Conservation (phyloP, 208 protist species). For the Crithidia brevicula region DNA sequence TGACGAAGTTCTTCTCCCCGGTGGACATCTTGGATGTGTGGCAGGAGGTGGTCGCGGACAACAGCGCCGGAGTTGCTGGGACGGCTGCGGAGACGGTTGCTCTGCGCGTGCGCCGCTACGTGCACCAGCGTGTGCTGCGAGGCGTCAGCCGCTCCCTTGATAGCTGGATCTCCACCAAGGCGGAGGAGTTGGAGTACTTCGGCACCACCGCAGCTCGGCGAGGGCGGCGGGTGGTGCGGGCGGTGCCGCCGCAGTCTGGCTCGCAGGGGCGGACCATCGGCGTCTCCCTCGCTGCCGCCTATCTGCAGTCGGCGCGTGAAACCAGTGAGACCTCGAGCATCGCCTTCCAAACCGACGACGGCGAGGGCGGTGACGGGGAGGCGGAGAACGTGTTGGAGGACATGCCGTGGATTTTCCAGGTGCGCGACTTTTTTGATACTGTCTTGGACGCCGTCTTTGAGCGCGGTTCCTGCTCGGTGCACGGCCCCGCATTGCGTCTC, state of each 20-base stretch:
- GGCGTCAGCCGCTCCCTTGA: constrained; percentile 58
- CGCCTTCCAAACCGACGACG: constrained; percentile 17
- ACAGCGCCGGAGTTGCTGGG: constrained; percentile 9
- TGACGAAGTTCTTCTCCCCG: constrained; percentile 51
- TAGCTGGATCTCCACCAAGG: constrained; percentile 62
- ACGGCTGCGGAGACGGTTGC: constrained; percentile 32
- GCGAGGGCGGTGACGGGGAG: constrained; percentile 10
- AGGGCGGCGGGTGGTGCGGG: constrained; percentile 27
- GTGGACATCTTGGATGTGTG: constrained; percentile 67
- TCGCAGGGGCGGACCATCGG: constrained; percentile 40
- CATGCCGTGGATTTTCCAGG: constrained; percentile 66
- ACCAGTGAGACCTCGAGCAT: constrained; percentile 32
- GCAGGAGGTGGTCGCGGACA: constrained; percentile 53
- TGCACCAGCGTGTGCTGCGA: constrained; percentile 63
- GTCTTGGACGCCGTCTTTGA: constrained; percentile 58
- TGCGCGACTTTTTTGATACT: constrained; percentile 69
- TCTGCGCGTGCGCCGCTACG: constrained; percentile 46
- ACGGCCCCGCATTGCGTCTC: constrained; percentile 43
- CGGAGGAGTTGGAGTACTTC: constrained; percentile 64
- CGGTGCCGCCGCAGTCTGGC: constrained; percentile 33
- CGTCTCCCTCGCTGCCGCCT: constrained; percentile 60
- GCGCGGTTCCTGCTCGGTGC: constrained; percentile 43
- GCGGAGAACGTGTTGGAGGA: constrained; percentile 49
- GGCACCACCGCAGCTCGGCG: constrained; percentile 45
- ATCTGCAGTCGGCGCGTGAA: constrained; percentile 40